These are phyloP conservation scores for Scenedesmus sp. DNA, from an alignment of 163 green algal genomes.

Conservation along the genomic window DNA sequence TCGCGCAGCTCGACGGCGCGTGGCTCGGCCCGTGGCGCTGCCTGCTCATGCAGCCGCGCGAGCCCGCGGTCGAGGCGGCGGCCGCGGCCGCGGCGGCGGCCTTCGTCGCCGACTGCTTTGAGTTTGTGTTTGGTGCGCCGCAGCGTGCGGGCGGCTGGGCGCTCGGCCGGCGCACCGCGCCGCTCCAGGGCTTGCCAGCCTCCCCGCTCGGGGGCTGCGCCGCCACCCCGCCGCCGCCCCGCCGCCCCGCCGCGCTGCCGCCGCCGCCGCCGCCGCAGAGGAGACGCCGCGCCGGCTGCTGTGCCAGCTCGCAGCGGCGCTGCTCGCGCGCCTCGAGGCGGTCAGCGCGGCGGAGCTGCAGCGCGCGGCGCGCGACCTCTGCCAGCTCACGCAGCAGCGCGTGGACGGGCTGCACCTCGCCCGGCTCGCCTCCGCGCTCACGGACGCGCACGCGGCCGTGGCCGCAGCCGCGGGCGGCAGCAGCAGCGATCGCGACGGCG, in stretches of 20 bases:
- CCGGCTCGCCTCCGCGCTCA: slow-evolving; percentile 7
- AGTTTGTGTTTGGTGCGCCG: slow-evolving; percentile 40
- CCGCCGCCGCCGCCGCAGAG: not conserved
- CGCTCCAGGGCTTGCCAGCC: not conserved
- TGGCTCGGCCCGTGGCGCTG: slow-evolving; percentile 78
- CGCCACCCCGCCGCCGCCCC: too few species aligned
- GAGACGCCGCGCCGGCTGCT: slow-evolving; percentile 16
- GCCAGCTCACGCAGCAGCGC: slow-evolving; percentile 48
- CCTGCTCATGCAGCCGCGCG: slow-evolving; percentile 47
- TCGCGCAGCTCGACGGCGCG: slow-evolving; percentile 58
- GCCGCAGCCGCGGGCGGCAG: not conserved
- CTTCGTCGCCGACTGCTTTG: slow-evolving; percentile 37
- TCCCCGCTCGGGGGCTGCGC: not conserved
- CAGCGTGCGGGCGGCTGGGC: too few species aligned
- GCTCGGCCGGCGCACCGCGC: not conserved
- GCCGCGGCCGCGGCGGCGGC: slow-evolving; percentile 1
- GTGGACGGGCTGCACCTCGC: slow-evolving; percentile 19
- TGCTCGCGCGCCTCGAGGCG: slow-evolving; percentile 19
- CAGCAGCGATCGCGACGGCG: not conserved
- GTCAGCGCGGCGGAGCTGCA: slow-evolving; percentile 22
- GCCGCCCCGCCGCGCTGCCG: not conserved
- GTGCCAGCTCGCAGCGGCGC: slow-evolving; percentile 2
- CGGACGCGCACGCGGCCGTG: slow-evolving; percentile 11
- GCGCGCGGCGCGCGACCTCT: slow-evolving; percentile 44
- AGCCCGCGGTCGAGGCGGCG: slow-evolving; percentile 1